Conservation (phyloP, 352 stramenopile genomes). For the Phytophthora sojae region DNA sequence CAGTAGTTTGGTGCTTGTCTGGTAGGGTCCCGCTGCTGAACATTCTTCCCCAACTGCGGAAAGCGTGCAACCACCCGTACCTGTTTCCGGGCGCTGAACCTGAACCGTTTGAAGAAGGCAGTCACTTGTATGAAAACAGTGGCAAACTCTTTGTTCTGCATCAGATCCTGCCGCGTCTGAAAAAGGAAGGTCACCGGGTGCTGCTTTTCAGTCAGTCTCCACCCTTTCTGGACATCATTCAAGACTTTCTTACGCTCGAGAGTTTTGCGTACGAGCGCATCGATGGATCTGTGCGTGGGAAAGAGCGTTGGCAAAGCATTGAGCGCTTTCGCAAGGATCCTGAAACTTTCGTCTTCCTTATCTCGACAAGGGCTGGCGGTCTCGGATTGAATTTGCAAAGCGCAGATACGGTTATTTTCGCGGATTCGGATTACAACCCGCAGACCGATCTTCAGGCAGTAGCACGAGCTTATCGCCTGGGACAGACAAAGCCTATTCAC, state of each 20-base stretch:
- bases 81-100: conserved; percentile 89
- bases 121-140: conserved; percentile 79
- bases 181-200: conserved; percentile 84
- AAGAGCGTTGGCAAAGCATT: conserved; percentile 84
- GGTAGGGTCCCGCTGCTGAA: conserved; percentile 93
- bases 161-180: conserved; percentile 81
- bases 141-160: conserved; percentile 89
- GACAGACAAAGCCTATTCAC: conserved; percentile 81
- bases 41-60: conserved; percentile 95
- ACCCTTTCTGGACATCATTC: conserved; percentile 80
- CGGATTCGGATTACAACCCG: conserved; percentile 84
- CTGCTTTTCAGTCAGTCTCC: conserved; percentile 85
- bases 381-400: conserved; percentile 79
- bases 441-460: conserved; percentile 78
- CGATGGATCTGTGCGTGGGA: conserved; percentile 76
- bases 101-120: conserved; percentile 78
- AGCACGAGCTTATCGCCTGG: conserved; percentile 72
- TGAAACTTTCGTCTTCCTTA: conserved; percentile 90
- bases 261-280: conserved; percentile 83
- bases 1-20: not conserved
- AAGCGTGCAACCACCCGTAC: conserved; percentile 91
- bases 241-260: conserved; percentile 82
- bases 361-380: conserved; percentile 77
- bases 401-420: conserved; percentile 87
- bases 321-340: conserved; percentile 86